Percentiles rank a stretch among this genome's conserved stretches.
phyloP scores from a whole-genome alignment of 139 green algal species.

The Ettlia oleoabundans region DNA sequence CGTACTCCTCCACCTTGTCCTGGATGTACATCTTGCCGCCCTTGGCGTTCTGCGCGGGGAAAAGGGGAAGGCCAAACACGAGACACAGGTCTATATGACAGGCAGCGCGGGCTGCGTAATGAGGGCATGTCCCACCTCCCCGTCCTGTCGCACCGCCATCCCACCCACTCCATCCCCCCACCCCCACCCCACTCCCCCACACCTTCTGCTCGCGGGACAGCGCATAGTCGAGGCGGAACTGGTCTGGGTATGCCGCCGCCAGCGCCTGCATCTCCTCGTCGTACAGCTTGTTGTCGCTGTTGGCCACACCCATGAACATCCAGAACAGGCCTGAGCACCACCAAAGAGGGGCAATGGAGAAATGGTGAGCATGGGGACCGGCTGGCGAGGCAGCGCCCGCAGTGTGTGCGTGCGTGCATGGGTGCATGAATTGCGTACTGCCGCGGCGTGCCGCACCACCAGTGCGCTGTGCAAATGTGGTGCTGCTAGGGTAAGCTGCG shows the following conservation, averaged over 20 bases:
- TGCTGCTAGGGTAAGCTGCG: too few species aligned
- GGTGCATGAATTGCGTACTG: too few species aligned
- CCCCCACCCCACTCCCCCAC: neutral
- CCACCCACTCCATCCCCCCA: neutral
- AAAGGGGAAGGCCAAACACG: slow-evolving; percentile 24
- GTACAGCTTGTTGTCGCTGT: slow-evolving; percentile 96
- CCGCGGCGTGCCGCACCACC: too few species aligned
- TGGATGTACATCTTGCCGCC: slow-evolving; percentile 80
- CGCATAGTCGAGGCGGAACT: slow-evolving; percentile 98
- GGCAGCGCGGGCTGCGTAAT: too few species aligned
- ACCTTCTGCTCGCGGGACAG: slow-evolving; percentile 85
- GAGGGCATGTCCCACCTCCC: too few species aligned
- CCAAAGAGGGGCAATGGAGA: neutral
- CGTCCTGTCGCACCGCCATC: neutral
- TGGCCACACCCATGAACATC: slow-evolving; percentile 99
- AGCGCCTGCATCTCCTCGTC: slow-evolving; percentile 93
- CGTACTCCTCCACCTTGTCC: slow-evolving; percentile 98
- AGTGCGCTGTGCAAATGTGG: too few species aligned
- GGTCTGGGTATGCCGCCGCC: slow-evolving; percentile 75
- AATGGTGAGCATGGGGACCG: neutral
- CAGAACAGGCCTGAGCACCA: slow-evolving; percentile 83
- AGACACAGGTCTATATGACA: neutral
- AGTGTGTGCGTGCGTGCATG: too few species aligned
- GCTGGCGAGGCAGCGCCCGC: neutral
- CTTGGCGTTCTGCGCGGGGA: slow-evolving; percentile 23